These are phyloP conservation scores for Colletotrichum scovillei DNA, from an alignment of 2,329 filamentous ascomycete species.

Conservation along the genomic window DNA sequence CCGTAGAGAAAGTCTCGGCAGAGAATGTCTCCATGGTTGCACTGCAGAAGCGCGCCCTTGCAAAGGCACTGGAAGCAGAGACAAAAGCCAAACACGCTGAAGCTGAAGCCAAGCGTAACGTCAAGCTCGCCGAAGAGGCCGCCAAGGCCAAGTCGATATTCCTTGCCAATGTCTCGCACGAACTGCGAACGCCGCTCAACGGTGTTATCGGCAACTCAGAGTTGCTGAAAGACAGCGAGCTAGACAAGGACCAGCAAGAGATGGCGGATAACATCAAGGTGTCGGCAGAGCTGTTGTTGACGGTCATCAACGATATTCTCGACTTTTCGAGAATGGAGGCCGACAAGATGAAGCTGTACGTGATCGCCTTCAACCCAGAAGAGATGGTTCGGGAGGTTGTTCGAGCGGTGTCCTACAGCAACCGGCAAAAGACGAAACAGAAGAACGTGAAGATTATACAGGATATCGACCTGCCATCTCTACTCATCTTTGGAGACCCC, in stretches of 20 bases:
- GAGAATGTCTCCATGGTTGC: conserved; percentile 83
- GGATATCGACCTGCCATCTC: conserved; percentile 79
- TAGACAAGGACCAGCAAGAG: conserved; percentile 82
- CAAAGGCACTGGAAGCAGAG: conserved; percentile 78
- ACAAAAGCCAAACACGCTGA: conserved; percentile 82
- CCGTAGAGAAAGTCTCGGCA: conserved; percentile 80
- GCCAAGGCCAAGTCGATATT: conserved; percentile 88
- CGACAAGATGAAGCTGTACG: conserved; percentile 85
- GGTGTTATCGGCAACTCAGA: conserved; percentile 92
- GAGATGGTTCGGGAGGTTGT: conserved; percentile 77
- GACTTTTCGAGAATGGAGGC: conserved; percentile 96
- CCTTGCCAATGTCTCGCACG: conserved; percentile 82
- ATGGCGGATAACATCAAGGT: conserved; percentile 90
- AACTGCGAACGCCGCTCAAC: conserved; percentile 84
- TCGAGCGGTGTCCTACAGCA: conserved; percentile 74
- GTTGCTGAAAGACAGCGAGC: conserved; percentile 78
- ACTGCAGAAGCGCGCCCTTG: conserved; percentile 79
- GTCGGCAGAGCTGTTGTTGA: conserved; percentile 86
- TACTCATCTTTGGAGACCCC: conserved; percentile 76
- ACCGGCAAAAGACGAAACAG: conserved; percentile 70
- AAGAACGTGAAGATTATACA: conserved; percentile 73
- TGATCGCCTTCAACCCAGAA: conserved; percentile 74
- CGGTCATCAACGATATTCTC: conserved; percentile 95
- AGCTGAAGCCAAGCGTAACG: conserved; percentile 80
- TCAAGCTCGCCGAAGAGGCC: conserved; percentile 85